Evolutionary conservation across 306 rosid genomes (phyloP), one percentile per base, ranked within the genome.

Genomic region (Mucuna pruriens): DNA sequence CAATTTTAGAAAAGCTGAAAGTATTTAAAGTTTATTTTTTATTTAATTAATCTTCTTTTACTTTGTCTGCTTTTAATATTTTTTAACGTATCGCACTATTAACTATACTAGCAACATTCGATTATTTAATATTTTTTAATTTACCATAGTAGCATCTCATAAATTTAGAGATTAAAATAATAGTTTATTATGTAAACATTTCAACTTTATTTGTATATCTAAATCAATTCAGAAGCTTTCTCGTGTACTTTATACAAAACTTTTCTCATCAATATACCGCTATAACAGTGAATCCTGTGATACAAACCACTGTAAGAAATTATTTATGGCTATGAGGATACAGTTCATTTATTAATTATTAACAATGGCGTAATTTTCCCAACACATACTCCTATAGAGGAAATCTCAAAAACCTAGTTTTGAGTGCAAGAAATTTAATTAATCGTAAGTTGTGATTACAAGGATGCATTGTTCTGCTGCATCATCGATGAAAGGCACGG

Each of bases 401-500:
- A 55, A 19, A 55, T 55, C 33, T 20, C 15, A 55, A 0, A 55
- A 20, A 20, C 33, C 63, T 22, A 58, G n/a, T 3, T n/a, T n/a
- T 25, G 34, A 58, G 65, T 17, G 54, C 4, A 40, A 9, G 16
- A 71, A 69, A 45, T 71, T 45, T 16, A 16, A 16, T 49, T 49
- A 52, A 17, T 52, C 33, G 16, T n/a, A 17, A 44, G 62, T 8
- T 42, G 5, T 42, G 57, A 71, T 31, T 69, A 42, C 40, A 4
- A 69, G 19, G 4, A 67, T 67, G 73, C 73, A 39, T 39, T 73
- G 40, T 9, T 71, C 25, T 70, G 75, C 42, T 48, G 45, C 29
- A n/a, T 71, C 61, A 40, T 22, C 20, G n/a, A n/a, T n/a, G n/a
- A 2, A 42, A 22, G 19, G 15, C 20, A 42, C 12, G 55, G 36